These are phyloP conservation scores for Dictyostelium firmibasis DNA, from an alignment of 78 protist species.

Conservation along the genomic window DNA sequence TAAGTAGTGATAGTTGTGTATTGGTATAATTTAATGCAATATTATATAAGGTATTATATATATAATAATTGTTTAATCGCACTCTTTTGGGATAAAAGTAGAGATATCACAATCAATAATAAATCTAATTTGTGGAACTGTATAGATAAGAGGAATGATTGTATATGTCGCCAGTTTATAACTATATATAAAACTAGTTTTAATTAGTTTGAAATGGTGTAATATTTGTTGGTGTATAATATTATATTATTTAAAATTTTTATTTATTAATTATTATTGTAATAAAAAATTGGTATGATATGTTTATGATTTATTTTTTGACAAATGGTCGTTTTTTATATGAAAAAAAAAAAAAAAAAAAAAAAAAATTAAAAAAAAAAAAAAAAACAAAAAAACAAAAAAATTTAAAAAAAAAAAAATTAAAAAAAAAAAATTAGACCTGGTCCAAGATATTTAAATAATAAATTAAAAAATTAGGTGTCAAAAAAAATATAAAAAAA, in stretches of 20 bases:
- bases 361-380: no score
- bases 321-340: background rate
- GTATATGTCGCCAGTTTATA: background rate
- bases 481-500: no score
- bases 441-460: background rate
- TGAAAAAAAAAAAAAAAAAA: background rate
- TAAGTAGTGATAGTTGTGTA: background rate
- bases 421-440: background rate
- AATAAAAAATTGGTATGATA: background rate
- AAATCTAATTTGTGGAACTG: slow-evolving; percentile 4
- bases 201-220: background rate
- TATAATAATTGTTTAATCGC: background rate
- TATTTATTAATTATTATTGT: background rate
- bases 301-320: background rate
- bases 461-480: background rate
- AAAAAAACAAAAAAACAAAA: no score
- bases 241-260: background rate
- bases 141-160: background rate
- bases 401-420: background rate
- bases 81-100: slow-evolving; percentile 24
- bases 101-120: slow-evolving; percentile 17
- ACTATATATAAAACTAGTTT: background rate
- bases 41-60: background rate
- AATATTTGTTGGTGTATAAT: background rate
- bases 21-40: background rate